phyloP scores from a whole-genome alignment of 257 asterid genomes.

The Eucommia ulmoides region DNA sequence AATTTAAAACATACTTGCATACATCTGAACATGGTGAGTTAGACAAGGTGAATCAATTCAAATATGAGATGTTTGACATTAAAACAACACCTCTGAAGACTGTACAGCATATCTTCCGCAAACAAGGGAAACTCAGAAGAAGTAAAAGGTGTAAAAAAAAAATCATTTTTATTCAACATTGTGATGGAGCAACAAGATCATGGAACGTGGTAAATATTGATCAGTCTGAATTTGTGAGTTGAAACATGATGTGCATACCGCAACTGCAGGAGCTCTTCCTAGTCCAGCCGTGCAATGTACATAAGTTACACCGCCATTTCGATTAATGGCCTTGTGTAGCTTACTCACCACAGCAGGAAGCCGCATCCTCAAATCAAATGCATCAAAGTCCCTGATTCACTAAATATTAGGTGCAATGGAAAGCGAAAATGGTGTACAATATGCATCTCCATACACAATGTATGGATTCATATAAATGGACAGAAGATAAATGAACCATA shows the following conservation, averaged over 20 bases:
- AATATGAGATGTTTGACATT: too few species aligned
- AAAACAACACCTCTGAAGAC: too few species aligned
- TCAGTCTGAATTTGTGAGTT: too few species aligned
- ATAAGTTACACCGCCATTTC: conserved; percentile 80
- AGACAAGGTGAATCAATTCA: too few species aligned
- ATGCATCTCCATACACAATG: too few species aligned
- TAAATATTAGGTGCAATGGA: neutral
- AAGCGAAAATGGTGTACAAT: neutral
- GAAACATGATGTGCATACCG: conserved; percentile 42
- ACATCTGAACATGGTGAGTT: too few species aligned
- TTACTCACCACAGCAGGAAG: conserved; percentile 86
- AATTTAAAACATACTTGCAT: too few species aligned
- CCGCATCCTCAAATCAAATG: conserved; percentile 70
- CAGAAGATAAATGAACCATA: too few species aligned
- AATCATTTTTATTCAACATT: neutral
- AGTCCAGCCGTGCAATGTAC: conserved; percentile 98
- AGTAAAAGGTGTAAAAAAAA: neutral
- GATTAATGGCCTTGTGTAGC: conserved; percentile 54
- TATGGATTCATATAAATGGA: too few species aligned
- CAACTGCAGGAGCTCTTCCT: conserved; percentile 95
- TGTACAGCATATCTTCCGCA: too few species aligned
- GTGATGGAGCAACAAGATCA: neutral
- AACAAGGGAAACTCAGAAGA: too few species aligned
- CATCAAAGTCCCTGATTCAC: conserved; percentile 83
- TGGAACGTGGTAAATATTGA: neutral